Conservation (phyloP, 2,329 filamentous ascomycete species). For the Tolypocladium cylindrosporum region DNA sequence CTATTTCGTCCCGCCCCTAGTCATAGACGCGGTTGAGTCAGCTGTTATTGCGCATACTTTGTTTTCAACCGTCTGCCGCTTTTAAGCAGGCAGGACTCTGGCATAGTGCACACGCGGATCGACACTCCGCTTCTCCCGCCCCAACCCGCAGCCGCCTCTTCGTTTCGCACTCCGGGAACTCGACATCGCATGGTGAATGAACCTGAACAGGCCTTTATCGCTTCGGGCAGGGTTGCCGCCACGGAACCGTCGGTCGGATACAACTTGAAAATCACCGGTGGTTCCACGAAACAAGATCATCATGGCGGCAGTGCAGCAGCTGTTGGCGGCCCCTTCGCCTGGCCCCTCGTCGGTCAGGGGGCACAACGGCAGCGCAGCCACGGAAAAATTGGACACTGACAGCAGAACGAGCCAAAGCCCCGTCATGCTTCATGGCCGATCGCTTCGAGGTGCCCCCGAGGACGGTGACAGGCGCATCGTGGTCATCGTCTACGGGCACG, state of each 20-base stretch:
- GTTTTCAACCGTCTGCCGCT: not conserved
- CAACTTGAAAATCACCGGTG: not conserved
- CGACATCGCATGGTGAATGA: not conserved
- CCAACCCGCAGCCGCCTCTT: not conserved
- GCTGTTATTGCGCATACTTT: not conserved
- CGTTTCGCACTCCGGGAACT: too few relatives aligned
- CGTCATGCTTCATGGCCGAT: conserved; percentile 24
- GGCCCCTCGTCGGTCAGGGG: conserved; percentile 13
- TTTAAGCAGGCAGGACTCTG: not conserved
- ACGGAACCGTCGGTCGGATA: not conserved
- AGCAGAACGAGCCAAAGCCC: conserved; percentile 23
- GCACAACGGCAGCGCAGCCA: conserved; percentile 11
- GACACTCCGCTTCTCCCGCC: too few relatives aligned
- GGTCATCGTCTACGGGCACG: conserved; percentile 58
- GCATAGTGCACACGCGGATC: not conserved
- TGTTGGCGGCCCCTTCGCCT: conserved; percentile 22
- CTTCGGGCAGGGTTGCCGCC: not conserved
- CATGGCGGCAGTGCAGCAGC: conserved; percentile 30
- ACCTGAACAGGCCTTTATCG: not conserved
- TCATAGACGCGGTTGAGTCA: not conserved
- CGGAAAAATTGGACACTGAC: conserved; percentile 22
- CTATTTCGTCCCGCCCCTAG: not conserved
- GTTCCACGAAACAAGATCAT: not conserved
- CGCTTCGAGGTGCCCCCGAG: conserved; percentile 35
- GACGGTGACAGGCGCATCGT: conserved; percentile 48